Base-by-base conservation (phyloP, 202 grass and related monocot species). In the Eragrostis tef region DNA sequence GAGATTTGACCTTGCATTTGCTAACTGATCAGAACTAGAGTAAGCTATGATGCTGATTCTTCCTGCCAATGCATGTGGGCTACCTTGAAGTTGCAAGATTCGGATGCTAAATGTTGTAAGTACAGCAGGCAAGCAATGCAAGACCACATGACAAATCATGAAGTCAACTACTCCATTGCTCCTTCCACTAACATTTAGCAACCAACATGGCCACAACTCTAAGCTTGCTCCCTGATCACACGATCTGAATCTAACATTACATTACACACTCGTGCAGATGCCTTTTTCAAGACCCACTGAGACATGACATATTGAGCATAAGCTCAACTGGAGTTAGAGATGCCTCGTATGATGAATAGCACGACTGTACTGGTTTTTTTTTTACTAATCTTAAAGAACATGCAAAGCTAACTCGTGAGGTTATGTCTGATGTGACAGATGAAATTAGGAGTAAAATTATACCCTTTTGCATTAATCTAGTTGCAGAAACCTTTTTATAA, bases 61-160 rank as follows among this genome's bases (percentile, higher is more conserved):
- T 87, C 59, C 42, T 54, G 27, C 11, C 80, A 57, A 71, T 78
- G 56, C 73, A 79, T 46, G 21, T 65, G 80, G 29, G 56, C 63
- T 19, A 77, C 54, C 34, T 41, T 44, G 71, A 8, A 34, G 72
- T 73, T 19, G 59, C 42, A 52, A 63, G 24, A 66, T 34, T 53
- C 36, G 69, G 34, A 56, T 84, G 49, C 81, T 29, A 19, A 51
- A 67, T 78, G 26, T 26, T 52, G 51, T 43, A 21, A 59, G 48
- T 13, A 53, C 19, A 25, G 10, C 22, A 82, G 54, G 13, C 36
- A 77, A 44, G 73, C 41, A 11, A 76, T 26, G 47, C 34, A 8
- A 70, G 31, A 27, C 41, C 6, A 26, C 83, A 46, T 9, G 47
- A 74, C 11, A 53, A 62, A 62, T 73, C 59, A 65, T 64, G n/a